A percentile compares a stretch with the other conserved stretches of the same genome.
Conservation (phyloP, 1,284 basidiomycete genomes). For the Puccinia horiana region DNA sequence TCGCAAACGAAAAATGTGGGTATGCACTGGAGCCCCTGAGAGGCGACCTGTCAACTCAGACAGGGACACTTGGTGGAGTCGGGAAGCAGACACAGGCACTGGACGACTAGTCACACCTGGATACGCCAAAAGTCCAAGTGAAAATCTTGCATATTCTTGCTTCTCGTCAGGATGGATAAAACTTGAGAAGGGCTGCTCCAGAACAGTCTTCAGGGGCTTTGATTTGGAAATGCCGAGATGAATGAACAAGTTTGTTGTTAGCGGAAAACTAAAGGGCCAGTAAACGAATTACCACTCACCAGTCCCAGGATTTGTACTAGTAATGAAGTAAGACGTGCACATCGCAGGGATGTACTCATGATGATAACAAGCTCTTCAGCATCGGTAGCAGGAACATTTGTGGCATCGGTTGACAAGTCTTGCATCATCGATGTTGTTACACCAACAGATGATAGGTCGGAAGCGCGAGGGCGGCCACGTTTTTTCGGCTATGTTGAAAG, state of each 20-base stretch:
- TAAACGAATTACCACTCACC: conserved; percentile 1
- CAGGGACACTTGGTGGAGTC: conserved; percentile 28
- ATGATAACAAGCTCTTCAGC: conserved; percentile 38
- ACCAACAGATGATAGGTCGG: background rate
- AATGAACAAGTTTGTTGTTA: conserved; percentile 2
- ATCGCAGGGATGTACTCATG: conserved; percentile 45
- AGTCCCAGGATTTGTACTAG: conserved; percentile 18
- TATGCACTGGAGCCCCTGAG: conserved; percentile 23
- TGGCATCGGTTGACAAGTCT: conserved; percentile 12
- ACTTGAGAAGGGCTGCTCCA: conserved; percentile 40
- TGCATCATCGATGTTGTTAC: conserved; percentile 43
- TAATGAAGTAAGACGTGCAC: conserved; percentile 28
- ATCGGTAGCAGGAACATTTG: background rate
- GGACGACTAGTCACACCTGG: conserved; percentile 39
- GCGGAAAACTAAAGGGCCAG: background rate
- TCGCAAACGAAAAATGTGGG: conserved; percentile 25
- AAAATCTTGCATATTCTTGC: conserved; percentile 32
- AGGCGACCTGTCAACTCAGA: conserved; percentile 30
- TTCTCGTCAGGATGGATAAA: conserved; percentile 41
- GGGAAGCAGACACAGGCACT: conserved; percentile 33
- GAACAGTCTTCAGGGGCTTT: conserved; percentile 22
- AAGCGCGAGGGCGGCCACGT: conserved; percentile 37
- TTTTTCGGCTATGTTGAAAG: conserved; percentile 21
- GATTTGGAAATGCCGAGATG: background rate
- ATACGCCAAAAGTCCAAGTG: conserved; percentile 21